Conservation (phyloP, 805 yeast species). For the Scheffersomyces amazonensis region DNA sequence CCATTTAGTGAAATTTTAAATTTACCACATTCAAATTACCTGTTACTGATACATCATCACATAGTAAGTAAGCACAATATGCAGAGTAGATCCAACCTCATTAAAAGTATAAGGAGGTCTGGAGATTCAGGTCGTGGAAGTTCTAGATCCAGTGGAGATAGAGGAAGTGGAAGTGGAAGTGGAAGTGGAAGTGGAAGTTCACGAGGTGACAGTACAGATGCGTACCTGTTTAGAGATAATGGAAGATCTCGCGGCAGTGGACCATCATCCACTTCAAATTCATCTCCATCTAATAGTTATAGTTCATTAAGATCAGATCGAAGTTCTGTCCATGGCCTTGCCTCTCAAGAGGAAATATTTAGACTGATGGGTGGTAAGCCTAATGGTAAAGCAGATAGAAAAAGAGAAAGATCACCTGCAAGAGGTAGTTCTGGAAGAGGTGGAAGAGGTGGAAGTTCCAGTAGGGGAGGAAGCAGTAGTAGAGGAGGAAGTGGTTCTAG, state of each 20-base stretch:
- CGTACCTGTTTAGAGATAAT: too few relatives aligned
- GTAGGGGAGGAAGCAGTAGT: neutral
- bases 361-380: slow-evolving; percentile 1
- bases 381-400: slow-evolving; percentile 1
- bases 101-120: neutral
- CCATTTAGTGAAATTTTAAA: too few relatives aligned
- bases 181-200: neutral
- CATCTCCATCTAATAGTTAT: neutral
- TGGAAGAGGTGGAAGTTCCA: neutral
- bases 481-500: neutral
- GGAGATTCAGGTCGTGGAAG: neutral
- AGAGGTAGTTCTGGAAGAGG: neutral
- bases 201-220: too few relatives aligned
- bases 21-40: too few relatives aligned
- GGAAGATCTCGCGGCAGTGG: too few relatives aligned
- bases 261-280: too few relatives aligned
- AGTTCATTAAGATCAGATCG: neutral
- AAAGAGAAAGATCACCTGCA: neutral
- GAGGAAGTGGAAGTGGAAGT: neutral
- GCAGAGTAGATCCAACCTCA: neutral
- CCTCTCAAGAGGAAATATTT: neutral
- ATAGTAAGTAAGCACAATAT: too few relatives aligned
- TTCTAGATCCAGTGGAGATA: neutral
- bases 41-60: too few relatives aligned
- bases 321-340: neutral